Percentiles rank a stretch among this genome's conserved stretches.
phyloP scores from a whole-genome alignment of 495 filamentous ascomycete genomes.

The Neurospora cerealis region DNA sequence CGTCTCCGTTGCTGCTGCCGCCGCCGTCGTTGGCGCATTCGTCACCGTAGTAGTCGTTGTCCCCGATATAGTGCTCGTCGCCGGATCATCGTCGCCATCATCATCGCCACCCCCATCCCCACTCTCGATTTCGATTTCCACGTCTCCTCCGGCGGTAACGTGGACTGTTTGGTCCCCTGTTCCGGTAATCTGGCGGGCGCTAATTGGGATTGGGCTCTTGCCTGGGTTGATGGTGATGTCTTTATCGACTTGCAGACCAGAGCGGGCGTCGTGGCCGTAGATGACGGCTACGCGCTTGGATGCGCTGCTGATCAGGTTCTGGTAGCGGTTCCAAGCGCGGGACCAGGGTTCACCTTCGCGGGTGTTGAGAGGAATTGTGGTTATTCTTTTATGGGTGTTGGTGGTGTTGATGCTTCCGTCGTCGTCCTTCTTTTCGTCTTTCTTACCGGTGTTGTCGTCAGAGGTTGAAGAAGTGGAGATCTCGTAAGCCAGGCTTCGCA shows the following conservation, averaged over 20 bases:
- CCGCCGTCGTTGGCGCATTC: not conserved
- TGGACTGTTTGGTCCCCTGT: not conserved
- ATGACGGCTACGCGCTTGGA: constrained; percentile 42
- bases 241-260: constrained; percentile 44
- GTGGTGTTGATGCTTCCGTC: not conserved
- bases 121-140: not conserved
- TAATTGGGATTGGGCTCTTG: not conserved
- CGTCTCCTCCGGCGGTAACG: not conserved
- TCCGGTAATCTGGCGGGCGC: not conserved
- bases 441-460: not conserved
- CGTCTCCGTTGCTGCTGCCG: not conserved
- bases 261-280: constrained; percentile 79
- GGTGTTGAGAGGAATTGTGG: constrained; percentile 48
- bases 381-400: constrained; percentile 7
- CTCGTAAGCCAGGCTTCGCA: constrained; percentile 56
- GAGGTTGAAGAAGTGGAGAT: not conserved
- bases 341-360: constrained; percentile 56
- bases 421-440: not conserved
- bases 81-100: not conserved
- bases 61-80: not conserved
- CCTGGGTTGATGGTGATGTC: constrained; percentile 8
- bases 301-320: constrained; percentile 13
- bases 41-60: not conserved
- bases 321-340: constrained; percentile 42
- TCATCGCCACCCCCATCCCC: not conserved